phyloP scores from a whole-genome alignment of 306 rosid genomes.

The Astragalus membranaceus region DNA sequence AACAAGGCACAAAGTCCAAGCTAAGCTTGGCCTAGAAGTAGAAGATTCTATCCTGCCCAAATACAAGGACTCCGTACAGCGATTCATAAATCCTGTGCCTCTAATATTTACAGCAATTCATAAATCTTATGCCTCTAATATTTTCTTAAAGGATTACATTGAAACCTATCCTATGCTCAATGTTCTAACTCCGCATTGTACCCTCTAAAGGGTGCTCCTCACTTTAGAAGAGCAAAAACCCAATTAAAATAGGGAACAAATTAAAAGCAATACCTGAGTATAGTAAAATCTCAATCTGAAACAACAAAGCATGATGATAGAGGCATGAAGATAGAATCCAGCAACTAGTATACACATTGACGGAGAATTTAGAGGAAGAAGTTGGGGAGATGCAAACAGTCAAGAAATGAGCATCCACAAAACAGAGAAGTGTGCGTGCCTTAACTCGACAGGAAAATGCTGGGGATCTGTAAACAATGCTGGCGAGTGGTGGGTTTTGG shows the following conservation, averaged over 20 bases:
- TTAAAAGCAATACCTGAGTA: no score
- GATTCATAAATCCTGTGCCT: neutral
- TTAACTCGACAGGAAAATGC: no score
- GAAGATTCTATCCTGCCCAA: neutral
- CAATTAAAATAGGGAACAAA: no score
- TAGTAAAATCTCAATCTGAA: neutral
- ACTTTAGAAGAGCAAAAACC: no score
- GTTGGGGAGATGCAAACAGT: neutral
- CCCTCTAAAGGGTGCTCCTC: neutral
- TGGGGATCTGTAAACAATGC: neutral
- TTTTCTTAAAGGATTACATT: neutral
- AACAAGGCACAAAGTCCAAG: neutral
- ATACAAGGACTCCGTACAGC: neutral
- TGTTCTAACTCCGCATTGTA: no score
- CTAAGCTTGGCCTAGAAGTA: neutral
- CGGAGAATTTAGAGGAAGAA: neutral
- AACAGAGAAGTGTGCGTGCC: neutral
- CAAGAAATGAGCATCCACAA: neutral
- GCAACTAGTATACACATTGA: neutral
- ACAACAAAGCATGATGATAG: neutral
- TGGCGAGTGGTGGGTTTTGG: neutral
- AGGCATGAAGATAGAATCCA: neutral
- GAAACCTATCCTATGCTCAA: neutral
- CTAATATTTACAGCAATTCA: neutral
- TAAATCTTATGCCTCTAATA: neutral